These are phyloP conservation scores for Fusarium mundagurra DNA, from an alignment of 2,329 filamentous ascomycete genomes.

Conservation along the genomic window DNA sequence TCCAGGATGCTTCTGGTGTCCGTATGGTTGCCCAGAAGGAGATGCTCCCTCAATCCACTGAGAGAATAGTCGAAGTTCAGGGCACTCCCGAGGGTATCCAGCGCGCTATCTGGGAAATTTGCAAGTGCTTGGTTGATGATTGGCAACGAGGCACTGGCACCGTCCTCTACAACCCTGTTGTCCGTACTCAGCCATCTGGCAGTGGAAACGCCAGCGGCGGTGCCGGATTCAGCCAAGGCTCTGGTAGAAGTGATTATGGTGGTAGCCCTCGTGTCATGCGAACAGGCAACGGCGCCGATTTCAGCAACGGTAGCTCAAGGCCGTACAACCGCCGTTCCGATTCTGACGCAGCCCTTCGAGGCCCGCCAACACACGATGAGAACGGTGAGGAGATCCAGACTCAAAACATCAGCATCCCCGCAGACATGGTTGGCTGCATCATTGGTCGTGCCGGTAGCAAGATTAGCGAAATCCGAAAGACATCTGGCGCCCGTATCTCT, in stretches of 20 bases:
- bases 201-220: conserved; percentile 56
- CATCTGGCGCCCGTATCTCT: conserved; percentile 94
- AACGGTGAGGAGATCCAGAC: conserved; percentile 98
- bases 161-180: conserved; percentile 95
- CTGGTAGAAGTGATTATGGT: conserved; percentile 63
- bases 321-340: conserved; percentile 83
- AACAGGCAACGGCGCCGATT: conserved; percentile 96
- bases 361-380: conserved; percentile 89
- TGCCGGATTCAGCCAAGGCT: conserved; percentile 51
- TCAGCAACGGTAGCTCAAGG: conserved; percentile 79
- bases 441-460: conserved; percentile 95
- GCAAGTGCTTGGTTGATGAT: conserved; percentile 97
- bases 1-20: conserved; percentile 94
- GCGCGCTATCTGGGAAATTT: conserved; percentile 97
- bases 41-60: conserved; percentile 98
- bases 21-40: conserved; percentile 99
- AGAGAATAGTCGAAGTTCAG: conserved; percentile 96
- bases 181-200: conserved; percentile 77
- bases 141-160: conserved; percentile 97
- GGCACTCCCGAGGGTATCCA: conserved; percentile 95
- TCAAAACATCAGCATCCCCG: conserved; percentile 99
- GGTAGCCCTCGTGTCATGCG: conserved; percentile 82
- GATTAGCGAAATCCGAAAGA: conserved; percentile 98
- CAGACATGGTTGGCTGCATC: conserved; percentile 99
- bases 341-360: conserved; percentile 81